These are phyloP conservation scores for Ramularia collo-cygni DNA, from an alignment of 2,329 filamentous ascomycete species.

Conservation along the genomic window DNA sequence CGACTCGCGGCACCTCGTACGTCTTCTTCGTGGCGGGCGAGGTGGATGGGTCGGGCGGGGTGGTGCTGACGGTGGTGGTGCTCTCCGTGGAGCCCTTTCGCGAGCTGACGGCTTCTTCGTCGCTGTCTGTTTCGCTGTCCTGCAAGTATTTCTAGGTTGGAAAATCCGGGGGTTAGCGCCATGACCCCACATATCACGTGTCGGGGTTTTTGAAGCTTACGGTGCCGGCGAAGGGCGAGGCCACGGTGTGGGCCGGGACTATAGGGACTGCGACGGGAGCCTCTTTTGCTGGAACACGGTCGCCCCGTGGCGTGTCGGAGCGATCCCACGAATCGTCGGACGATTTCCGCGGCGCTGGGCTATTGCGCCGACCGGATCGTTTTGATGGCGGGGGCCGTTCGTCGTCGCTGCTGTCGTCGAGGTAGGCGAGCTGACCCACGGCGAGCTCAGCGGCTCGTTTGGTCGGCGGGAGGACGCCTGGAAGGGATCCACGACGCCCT, in stretches of 20 bases:
- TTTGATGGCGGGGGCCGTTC: conserved; percentile 9
- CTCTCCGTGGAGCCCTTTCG: conserved; percentile 24
- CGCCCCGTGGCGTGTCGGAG: conserved; percentile 22
- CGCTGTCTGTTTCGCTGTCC: conserved; percentile 25
- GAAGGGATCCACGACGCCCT: conserved; percentile 20
- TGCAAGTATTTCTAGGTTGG: conserved; percentile 27
- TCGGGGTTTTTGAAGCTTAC: conserved; percentile 9
- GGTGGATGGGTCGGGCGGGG: conserved; percentile 2
- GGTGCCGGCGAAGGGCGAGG: conserved; percentile 30
- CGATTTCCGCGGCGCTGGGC: conserved; percentile 22
- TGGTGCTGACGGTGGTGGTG: conserved; percentile 7
- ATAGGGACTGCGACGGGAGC: conserved; percentile 9
- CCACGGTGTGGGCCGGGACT: conserved; percentile 27
- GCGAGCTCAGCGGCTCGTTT: conserved; percentile 21
- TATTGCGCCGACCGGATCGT: conserved; percentile 19
- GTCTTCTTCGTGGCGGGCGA: conserved; percentile 10
- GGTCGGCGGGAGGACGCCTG: conserved; percentile 9
- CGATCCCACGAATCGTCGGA: conserved; percentile 16
- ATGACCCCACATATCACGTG: conserved; percentile 12
- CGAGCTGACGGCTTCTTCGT: conserved; percentile 26
- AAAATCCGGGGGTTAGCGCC: conserved; percentile 15
- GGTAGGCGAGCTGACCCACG: conserved; percentile 26
- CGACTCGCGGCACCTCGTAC: conserved; percentile 26
- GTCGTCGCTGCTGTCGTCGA: conserved; percentile 29
- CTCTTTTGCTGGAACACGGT: conserved; percentile 13